Evolutionary conservation across 2,329 filamentous ascomycete species (phyloP).

Genomic region (Diaporthe sp.): DNA sequence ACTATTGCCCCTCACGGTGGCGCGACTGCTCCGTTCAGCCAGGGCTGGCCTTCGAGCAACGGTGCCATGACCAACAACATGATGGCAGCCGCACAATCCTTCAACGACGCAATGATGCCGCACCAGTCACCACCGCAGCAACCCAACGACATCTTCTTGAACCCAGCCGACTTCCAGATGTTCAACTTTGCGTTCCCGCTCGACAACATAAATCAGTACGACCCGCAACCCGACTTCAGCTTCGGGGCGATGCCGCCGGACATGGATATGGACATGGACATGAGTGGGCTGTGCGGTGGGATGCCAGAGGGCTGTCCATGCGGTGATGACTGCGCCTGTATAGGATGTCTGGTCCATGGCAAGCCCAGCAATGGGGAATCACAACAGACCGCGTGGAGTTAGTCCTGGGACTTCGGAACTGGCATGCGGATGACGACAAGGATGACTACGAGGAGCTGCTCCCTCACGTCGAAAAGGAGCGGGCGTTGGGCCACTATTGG

Average conservation of each 20-base stretch:
- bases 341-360: constrained; percentile 67
- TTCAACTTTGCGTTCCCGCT: constrained; percentile 38
- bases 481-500: too few relatives aligned
- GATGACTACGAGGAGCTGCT: not conserved
- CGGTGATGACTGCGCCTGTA: constrained; percentile 70
- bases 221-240: constrained; percentile 64
- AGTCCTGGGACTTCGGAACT: not conserved
- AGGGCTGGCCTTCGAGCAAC: constrained; percentile 34
- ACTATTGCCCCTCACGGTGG: constrained; percentile 39
- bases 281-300: constrained; percentile 37
- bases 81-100: constrained; percentile 29
- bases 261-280: constrained; percentile 35
- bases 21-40: constrained; percentile 26
- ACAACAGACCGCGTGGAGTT: constrained; percentile 12
- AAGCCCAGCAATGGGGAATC: constrained; percentile 40
- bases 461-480: too few relatives aligned
- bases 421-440: not conserved
- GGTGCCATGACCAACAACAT: constrained; percentile 30
- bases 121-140: constrained; percentile 37
- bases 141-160: constrained; percentile 37
- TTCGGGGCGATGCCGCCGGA: constrained; percentile 57
- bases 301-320: constrained; percentile 59
- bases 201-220: constrained; percentile 30
- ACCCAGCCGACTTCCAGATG: constrained; percentile 40
- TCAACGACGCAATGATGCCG: constrained; percentile 24